A percentile compares a stretch with the other conserved stretches of the same genome.
phyloP scores from a whole-genome alignment of 257 asterid species.

The Solanum corneliomulleri region DNA sequence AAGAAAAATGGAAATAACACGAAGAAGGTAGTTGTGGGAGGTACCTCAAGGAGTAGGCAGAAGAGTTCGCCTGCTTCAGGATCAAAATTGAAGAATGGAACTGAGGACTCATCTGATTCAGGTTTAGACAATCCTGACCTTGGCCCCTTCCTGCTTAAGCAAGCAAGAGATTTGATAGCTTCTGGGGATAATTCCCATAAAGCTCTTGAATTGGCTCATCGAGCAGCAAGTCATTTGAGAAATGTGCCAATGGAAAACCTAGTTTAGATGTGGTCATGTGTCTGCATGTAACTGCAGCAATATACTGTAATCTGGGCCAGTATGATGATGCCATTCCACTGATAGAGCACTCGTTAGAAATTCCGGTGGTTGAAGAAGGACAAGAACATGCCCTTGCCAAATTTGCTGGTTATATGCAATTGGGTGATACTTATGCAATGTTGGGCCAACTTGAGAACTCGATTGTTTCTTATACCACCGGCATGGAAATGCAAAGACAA shows the following conservation, averaged over 20 bases:
- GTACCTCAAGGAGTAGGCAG: constrained; percentile 4
- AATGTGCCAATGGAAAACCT: constrained; percentile 60
- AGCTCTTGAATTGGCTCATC: constrained; percentile 66
- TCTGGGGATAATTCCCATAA: constrained; percentile 71
- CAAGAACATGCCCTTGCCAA: constrained; percentile 91
- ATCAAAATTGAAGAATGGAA: constrained; percentile 36
- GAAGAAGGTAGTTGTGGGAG: constrained; percentile 20
- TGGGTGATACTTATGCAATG: constrained; percentile 88
- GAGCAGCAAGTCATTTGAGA: constrained; percentile 78
- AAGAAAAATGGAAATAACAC: constrained; percentile 23
- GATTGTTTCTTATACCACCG: constrained; percentile 48
- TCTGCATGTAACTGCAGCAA: constrained; percentile 83
- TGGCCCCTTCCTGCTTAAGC: constrained; percentile 80
- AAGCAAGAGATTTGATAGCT: constrained; percentile 79
- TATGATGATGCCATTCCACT: constrained; percentile 70
- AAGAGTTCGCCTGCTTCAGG: constrained; percentile 15
- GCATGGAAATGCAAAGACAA: constrained; percentile 59
- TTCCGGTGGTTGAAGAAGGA: constrained; percentile 63
- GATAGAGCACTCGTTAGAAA: constrained; percentile 58
- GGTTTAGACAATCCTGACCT: constrained; percentile 67
- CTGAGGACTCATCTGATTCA: constrained; percentile 34
- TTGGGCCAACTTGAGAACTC: constrained; percentile 82
- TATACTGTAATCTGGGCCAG: constrained; percentile 68
- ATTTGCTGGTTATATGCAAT: constrained; percentile 90
- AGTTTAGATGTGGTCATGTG: constrained; percentile 74